A percentile compares a stretch with the other conserved stretches of the same genome.
Conservation (phyloP, 1,139 yeast species). For the Candida smagusa region DNA sequence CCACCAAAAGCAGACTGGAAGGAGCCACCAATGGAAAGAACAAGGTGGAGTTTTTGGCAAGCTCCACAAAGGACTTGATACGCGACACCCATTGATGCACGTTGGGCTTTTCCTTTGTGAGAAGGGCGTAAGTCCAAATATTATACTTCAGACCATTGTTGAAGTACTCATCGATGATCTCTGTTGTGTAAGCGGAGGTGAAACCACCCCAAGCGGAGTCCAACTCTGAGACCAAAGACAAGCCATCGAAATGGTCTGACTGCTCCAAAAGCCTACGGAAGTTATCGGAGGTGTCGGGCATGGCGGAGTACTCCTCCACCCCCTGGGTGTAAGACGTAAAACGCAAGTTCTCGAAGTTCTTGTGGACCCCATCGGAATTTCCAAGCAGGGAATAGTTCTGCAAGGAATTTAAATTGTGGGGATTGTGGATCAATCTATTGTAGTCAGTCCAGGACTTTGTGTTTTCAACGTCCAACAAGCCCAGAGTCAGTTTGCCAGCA, state of each 20-base stretch:
- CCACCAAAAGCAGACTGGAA: slow-evolving; percentile 3
- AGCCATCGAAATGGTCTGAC: slow-evolving; percentile 71
- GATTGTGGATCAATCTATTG: slow-evolving; percentile 63
- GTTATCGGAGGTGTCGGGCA: slow-evolving; percentile 49
- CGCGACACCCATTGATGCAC: slow-evolving; percentile 28
- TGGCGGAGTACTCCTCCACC: slow-evolving; percentile 24
- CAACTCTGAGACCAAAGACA: slow-evolving; percentile 63
- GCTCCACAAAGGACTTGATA: slow-evolving; percentile 43
- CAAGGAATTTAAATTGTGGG: slow-evolving; percentile 53
- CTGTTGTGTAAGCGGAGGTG: slow-evolving; percentile 47
- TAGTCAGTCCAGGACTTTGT: slow-evolving; percentile 83
- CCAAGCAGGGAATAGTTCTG: slow-evolving; percentile 49
- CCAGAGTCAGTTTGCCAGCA: slow-evolving; percentile 13
- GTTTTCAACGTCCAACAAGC: slow-evolving; percentile 33
- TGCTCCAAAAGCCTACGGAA: slow-evolving; percentile 70
- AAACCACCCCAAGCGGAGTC: slow-evolving; percentile 89
- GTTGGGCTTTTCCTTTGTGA: slow-evolving; percentile 2
- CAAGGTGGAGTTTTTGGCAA: slow-evolving; percentile 45
- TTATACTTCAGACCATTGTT: slow-evolving; percentile 51
- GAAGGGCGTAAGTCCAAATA: slow-evolving; percentile 39
- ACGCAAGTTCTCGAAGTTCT: slow-evolving; percentile 25
- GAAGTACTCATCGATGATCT: slow-evolving; percentile 66
- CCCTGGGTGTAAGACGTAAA: slow-evolving; percentile 31
- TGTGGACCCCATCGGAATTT: slow-evolving; percentile 20
- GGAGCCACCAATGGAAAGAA: slow-evolving; percentile 44